Evolutionary conservation across 352 stramenopile genomes (phyloP).

Genomic region (Pythium graminicola): DNA sequence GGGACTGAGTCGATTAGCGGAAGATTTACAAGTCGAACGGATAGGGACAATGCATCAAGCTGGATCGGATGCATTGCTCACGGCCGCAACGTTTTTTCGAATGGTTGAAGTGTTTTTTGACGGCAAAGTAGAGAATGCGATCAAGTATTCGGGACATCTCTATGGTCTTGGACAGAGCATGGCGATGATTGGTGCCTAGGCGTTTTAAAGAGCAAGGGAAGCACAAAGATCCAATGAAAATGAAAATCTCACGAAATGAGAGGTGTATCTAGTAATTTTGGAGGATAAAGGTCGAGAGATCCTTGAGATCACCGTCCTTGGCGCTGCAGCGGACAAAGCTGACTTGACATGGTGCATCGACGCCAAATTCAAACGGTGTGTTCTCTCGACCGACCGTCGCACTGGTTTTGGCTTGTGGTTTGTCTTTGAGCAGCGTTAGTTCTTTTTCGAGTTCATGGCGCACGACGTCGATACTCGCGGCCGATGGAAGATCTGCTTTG

Average conservation of each 20-base stretch:
- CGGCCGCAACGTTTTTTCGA: slow-evolving; percentile 90
- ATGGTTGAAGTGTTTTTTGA: slow-evolving; percentile 88
- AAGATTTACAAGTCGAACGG: slow-evolving; percentile 95
- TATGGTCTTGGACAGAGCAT: slow-evolving; percentile 77
- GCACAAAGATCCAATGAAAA: too few species aligned
- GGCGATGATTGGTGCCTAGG: slow-evolving; percentile 19
- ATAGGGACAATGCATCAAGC: slow-evolving; percentile 99
- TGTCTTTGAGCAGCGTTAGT: slow-evolving; percentile 9
- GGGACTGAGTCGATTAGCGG: slow-evolving; percentile 94
- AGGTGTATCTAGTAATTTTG: slow-evolving; percentile 14
- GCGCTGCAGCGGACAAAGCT: slow-evolving; percentile 13
- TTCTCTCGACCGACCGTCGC: not conserved
- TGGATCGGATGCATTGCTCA: slow-evolving; percentile 96
- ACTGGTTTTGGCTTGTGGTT: not conserved
- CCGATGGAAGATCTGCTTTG: slow-evolving; percentile 8
- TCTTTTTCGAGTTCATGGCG: not conserved
- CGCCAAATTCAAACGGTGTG: slow-evolving; percentile 12
- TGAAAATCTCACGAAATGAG: too few species aligned
- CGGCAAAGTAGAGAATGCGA: slow-evolving; percentile 73
- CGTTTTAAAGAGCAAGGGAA: not conserved
- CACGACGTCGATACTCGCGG: slow-evolving; percentile 6
- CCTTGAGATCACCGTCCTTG: slow-evolving; percentile 5
- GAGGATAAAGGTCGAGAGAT: slow-evolving; percentile 15
- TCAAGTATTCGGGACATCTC: slow-evolving; percentile 81
- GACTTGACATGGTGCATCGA: slow-evolving; percentile 11